Evolutionary conservation across 2,329 filamentous ascomycete genomes (phyloP).

Genomic region (Monosporascus sp.): DNA sequence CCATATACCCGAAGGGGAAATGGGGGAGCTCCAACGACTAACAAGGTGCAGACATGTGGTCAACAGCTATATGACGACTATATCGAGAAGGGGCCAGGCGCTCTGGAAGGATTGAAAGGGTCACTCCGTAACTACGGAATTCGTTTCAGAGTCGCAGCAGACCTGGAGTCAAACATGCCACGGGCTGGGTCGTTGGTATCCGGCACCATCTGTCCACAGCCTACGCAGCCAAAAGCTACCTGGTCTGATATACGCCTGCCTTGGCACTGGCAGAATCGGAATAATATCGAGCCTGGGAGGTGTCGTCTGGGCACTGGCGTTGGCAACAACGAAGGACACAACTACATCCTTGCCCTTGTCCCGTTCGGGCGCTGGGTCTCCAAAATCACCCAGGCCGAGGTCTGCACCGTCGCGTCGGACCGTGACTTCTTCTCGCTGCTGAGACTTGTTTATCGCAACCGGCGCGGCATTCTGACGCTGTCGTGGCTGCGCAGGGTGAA

Average conservation of each 20-base stretch:
- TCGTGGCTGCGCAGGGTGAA: constrained; percentile 7
- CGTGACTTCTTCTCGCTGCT: constrained; percentile 14
- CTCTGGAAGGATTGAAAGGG: neutral
- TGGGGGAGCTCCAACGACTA: too few species aligned
- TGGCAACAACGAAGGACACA: constrained; percentile 2
- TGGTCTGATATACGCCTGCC: neutral
- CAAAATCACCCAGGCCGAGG: constrained; percentile 12
- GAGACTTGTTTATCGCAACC: constrained; percentile 3
- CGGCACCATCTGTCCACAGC: too few species aligned
- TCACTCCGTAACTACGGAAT: neutral
- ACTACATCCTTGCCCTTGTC: constrained; percentile 12
- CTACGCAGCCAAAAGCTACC: neutral
- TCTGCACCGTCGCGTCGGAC: constrained; percentile 16
- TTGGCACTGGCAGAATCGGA: neutral
- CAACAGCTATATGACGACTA: constrained; percentile 4
- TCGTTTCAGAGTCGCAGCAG: neutral
- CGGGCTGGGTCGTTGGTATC: neutral
- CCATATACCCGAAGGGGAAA: too few species aligned
- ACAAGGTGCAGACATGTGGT: neutral
- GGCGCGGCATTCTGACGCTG: neutral
- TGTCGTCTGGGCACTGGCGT: neutral
- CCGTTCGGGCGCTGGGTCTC: constrained; percentile 9
- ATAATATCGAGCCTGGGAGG: constrained; percentile 1
- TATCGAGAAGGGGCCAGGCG: constrained; percentile 1
- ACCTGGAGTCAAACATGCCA: neutral